Base-by-base conservation (phyloP, 2,329 filamentous ascomycete genomes). In the Curvularia sp. region DNA sequence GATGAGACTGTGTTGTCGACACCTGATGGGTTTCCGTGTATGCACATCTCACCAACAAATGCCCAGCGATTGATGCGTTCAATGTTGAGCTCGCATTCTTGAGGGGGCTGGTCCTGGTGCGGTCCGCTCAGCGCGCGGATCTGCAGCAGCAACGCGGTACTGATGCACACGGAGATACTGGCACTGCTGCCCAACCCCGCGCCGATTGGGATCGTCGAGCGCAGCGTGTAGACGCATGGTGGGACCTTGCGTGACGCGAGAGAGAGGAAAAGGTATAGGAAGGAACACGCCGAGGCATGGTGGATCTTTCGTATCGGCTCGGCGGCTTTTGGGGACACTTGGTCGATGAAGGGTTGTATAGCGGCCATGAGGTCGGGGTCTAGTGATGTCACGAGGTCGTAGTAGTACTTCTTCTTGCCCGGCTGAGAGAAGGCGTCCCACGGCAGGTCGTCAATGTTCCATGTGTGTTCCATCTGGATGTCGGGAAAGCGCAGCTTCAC, bases 1-100 rank as follows among this genome's bases (percentile, higher is more conserved):
- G 93, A 91, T 12, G 94, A 86, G 28, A 99, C 94, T 2, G 95
- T 99, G 77, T 99, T 99, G 79, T 99, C 95, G 43, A 99, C 92
- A 0, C 95, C 95, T 0, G 92, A 97, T 0, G 95, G 95, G 72
- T 96, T 98, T 38, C 94, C 95, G 74, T 99, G 95, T 63, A 98
- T 97, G 78, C 93, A 95, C 87, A 98, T 90, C 77, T 99, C 95
- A 24, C 90, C 90, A 0, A 99, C 95, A 77, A 97, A 98, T 0
- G 95, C 93, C 95, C 96, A 99, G 61, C 91, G 86, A 78, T 99
- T 99, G 79, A 99, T 97, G 63, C 94, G 88, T 80, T 98, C 93
- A 30, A 98, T 85, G 75, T 99, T 94, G 43, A 93, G 79, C 59
- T 91, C 88, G n/a, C 92, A 92, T 79, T 99, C 95, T 54, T 92